Evolutionary conservation across 805 yeast genomes (phyloP), one percentile per base, ranked within the genome.

Genomic region (Kodamaea hsintzibuensis): DNA sequence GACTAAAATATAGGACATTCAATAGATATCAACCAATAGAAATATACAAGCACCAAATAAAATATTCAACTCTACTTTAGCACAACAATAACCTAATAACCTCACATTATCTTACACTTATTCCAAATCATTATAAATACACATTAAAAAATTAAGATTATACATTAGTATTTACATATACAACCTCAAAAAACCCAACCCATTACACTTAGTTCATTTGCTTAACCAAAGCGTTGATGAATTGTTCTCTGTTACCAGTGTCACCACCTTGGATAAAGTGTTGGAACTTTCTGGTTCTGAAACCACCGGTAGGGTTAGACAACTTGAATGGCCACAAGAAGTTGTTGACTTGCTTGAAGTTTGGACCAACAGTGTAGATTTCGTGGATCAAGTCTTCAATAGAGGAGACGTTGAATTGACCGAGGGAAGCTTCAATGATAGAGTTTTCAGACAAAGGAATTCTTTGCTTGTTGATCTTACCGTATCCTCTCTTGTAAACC

Each of bases 341-440:
- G 96, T 90, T 91, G 92, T 89, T 89, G 72, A 89, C 97, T 84
- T 91, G 96, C 84, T 91, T 91, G 91, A 91, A 91, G 92, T 91
- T 91, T 79, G 96, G 96, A 80, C 97, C 97, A 77, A 90, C 96
- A 64, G 96, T 85, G 89, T 82, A 86, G 72, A 91, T 87, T 84
- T 91, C 97, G 87, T 91, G 97, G 81, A 91, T 88, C 82, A 91
- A 85, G 79, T 91, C 97, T 81, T 91, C 97, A 68, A 91, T 77
- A 65, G 95, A 91, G 73, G 81, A 83, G 77, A 91, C 87, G 84
- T 96, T 96, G 88, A 84, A 91, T 82, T 89, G 82, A 79, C 96
- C 96, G 71, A 91, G 84, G 73, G 83, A 69, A 72, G 86, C 90
- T 84, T 91, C 97, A 76, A 91, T 82, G 81, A 90, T 83, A 62